These are phyloP conservation scores for Aspergillus hortae DNA, from an alignment of 2,329 filamentous ascomycete species.

Conservation along the genomic window DNA sequence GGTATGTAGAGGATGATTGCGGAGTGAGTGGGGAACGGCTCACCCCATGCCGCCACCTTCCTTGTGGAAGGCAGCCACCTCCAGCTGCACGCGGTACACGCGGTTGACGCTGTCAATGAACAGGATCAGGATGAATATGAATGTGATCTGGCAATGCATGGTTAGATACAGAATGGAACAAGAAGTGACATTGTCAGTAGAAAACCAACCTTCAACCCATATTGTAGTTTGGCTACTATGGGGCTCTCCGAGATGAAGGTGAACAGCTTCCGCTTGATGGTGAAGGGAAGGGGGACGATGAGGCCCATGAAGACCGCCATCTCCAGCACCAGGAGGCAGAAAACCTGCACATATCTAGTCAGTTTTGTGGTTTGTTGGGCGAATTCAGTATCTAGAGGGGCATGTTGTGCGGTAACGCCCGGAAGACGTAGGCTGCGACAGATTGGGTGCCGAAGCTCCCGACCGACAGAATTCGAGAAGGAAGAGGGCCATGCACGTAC, in stretches of 20 bases:
- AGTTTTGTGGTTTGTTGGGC: slow-evolving; percentile 10
- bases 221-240: slow-evolving; percentile 85
- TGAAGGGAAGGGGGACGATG: slow-evolving; percentile 81
- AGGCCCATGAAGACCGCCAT: slow-evolving; percentile 49
- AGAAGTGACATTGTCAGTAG: slow-evolving; percentile 12
- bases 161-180: neutral
- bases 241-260: slow-evolving; percentile 92
- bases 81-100: slow-evolving; percentile 93
- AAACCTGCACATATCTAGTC: slow-evolving; percentile 37
- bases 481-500: slow-evolving; percentile 42
- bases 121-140: slow-evolving; percentile 97
- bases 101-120: slow-evolving; percentile 96
- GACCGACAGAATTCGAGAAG: neutral
- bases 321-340: slow-evolving; percentile 48
- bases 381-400: neutral
- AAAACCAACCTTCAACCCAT: slow-evolving; percentile 74
- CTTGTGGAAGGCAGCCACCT: slow-evolving; percentile 72
- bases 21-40: slow-evolving; percentile 17
- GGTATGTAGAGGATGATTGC: neutral
- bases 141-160: slow-evolving; percentile 65
- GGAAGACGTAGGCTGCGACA: slow-evolving; percentile 21
- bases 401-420: slow-evolving; percentile 7
- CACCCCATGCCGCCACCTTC: slow-evolving; percentile 52
- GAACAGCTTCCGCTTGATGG: slow-evolving; percentile 79
- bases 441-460: neutral